Evolutionary conservation across 1,284 basidiomycete genomes (phyloP).

Genomic region (Vanrija sp.): DNA sequence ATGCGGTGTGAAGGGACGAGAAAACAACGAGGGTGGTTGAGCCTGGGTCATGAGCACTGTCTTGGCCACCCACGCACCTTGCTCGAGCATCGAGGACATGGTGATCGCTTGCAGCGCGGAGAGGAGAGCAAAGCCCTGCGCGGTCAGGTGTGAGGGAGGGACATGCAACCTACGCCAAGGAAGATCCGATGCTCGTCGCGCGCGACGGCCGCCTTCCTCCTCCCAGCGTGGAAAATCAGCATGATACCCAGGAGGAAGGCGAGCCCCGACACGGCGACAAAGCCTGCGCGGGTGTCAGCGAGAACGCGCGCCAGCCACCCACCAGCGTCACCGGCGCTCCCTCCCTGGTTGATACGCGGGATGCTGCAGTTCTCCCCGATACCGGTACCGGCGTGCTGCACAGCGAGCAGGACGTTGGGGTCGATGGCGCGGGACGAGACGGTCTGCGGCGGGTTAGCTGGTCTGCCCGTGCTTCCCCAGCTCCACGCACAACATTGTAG

Average conservation of each 20-base stretch:
- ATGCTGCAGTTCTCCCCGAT: constrained; percentile 41
- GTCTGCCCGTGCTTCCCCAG: not conserved
- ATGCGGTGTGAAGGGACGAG: constrained; percentile 65
- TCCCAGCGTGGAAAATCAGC: constrained; percentile 22
- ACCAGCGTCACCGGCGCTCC: constrained; percentile 44
- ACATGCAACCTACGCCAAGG: constrained; percentile 26
- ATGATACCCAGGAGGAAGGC: constrained; percentile 26
- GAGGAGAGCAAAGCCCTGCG: constrained; percentile 62
- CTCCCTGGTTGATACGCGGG: constrained; percentile 29
- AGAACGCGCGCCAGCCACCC: constrained; percentile 2
- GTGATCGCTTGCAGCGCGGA: constrained; percentile 72
- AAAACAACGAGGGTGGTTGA: constrained; percentile 62
- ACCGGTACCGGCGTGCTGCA: constrained; percentile 32
- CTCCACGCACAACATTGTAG: constrained; percentile 33
- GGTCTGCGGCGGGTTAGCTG: constrained; percentile 11
- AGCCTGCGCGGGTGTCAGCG: constrained; percentile 19
- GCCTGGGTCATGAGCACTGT: constrained; percentile 44
- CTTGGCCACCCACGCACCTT: constrained; percentile 42
- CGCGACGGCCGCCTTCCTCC: constrained; percentile 42
- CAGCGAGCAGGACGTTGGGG: constrained; percentile 27
- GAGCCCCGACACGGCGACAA: constrained; percentile 37
- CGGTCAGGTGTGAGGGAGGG: not conserved
- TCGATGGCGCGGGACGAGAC: constrained; percentile 22
- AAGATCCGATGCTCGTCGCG: constrained; percentile 37
- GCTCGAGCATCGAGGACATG: constrained; percentile 67